These are phyloP conservation scores for Leishmania gerbilli DNA, from an alignment of 208 protist genomes.

Conservation along the genomic window DNA sequence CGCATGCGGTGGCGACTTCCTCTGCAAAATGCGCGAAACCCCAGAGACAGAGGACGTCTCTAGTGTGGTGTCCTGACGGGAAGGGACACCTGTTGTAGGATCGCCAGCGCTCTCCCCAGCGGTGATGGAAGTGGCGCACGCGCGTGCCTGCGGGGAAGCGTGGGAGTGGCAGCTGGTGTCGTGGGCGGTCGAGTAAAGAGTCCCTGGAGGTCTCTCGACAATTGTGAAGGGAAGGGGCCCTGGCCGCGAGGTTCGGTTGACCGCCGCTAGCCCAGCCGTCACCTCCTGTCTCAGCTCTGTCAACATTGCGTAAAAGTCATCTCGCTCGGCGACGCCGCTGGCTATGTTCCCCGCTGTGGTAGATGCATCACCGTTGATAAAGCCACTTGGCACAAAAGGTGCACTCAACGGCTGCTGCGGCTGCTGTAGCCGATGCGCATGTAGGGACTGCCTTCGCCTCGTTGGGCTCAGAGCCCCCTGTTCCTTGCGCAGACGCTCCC, in stretches of 20 bases:
- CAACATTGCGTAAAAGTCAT: constrained; percentile 43
- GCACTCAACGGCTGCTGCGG: constrained; percentile 1
- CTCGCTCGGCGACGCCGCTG: background rate
- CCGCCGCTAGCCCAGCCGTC: constrained; percentile 15
- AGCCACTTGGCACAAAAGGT: background rate
- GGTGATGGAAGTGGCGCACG: background rate
- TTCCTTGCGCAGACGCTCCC: constrained; percentile 34
- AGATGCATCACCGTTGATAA: background rate
- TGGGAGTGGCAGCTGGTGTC: background rate
- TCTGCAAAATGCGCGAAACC: background rate
- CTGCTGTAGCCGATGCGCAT: background rate
- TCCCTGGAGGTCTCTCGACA: constrained; percentile 20
- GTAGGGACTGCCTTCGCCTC: constrained; percentile 3
- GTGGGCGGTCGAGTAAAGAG: background rate
- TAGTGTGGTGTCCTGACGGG: background rate
- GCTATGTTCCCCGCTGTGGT: background rate
- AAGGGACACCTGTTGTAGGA: background rate
- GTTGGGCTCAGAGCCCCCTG: constrained; percentile 17
- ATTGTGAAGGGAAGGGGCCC: constrained; percentile 24
- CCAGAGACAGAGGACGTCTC: constrained; percentile 9
- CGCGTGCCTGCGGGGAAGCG: background rate
- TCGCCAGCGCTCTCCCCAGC: background rate
- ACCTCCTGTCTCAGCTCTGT: constrained; percentile 36
- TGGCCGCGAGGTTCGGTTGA: background rate
- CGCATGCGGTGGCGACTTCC: background rate